These are phyloP conservation scores for Tricholoma flavovirens DNA, from an alignment of 768 basidiomycete species.

Conservation along the genomic window DNA sequence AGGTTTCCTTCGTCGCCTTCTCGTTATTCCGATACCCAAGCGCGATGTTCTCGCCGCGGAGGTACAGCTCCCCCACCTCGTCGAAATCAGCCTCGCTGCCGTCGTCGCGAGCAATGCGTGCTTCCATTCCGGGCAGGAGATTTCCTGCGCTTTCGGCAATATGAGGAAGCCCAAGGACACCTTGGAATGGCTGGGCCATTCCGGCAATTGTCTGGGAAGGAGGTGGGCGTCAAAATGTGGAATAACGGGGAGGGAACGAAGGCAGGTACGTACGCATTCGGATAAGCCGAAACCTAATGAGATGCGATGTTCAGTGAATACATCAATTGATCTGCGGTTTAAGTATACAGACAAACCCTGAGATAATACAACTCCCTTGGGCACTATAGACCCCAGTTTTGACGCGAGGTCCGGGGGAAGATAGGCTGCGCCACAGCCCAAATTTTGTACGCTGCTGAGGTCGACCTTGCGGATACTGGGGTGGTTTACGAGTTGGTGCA, in stretches of 20 bases:
- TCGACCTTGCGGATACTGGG: constrained; percentile 44
- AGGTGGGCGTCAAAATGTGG: background rate
- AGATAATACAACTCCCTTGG: constrained; percentile 25
- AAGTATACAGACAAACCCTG: constrained; percentile 37
- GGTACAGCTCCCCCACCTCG: constrained; percentile 44
- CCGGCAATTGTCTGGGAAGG: constrained; percentile 43
- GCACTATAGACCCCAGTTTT: constrained; percentile 33
- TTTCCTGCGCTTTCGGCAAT: constrained; percentile 48
- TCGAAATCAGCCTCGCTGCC: constrained; percentile 44
- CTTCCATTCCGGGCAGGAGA: constrained; percentile 60
- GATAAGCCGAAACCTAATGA: constrained; percentile 68
- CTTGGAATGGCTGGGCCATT: constrained; percentile 37
- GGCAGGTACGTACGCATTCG: constrained; percentile 43
- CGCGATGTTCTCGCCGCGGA: constrained; percentile 50
- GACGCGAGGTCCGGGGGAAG: constrained; percentile 50
- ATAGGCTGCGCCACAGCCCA: constrained; percentile 60
- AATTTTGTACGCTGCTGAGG: constrained; percentile 40
- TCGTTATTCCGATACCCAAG: constrained; percentile 73
- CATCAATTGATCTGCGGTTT: background rate
- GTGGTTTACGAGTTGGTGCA: constrained; percentile 61
- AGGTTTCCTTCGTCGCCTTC: constrained; percentile 59
- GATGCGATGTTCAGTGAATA: background rate
- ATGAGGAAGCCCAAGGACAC: constrained; percentile 37
- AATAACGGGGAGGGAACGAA: background rate
- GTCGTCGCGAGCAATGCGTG: constrained; percentile 53